phyloP scores from a whole-genome alignment of 2,329 filamentous ascomycete genomes.

The Ophiocordyceps camponoti-saundersi region DNA sequence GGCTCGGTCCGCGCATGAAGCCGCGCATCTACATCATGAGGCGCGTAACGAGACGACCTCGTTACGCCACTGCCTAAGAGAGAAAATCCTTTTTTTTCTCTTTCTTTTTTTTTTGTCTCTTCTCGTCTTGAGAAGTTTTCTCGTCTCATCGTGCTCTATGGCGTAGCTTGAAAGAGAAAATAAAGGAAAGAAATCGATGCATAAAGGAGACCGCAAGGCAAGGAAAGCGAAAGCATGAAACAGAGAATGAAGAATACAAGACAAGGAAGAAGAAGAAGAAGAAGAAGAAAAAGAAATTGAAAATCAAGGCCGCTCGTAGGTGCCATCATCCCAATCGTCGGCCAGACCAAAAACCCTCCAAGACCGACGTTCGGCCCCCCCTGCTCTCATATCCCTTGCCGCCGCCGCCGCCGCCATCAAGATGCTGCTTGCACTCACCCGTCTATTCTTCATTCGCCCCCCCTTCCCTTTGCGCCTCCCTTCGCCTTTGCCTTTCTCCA shows the following conservation, averaged over 20 bases:
- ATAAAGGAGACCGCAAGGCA: not conserved
- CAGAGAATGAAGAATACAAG: not conserved
- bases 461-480: not conserved
- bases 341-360: too few species aligned
- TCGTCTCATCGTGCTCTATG: too few species aligned
- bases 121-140: not conserved
- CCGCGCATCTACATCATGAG: slow-evolving; percentile 35
- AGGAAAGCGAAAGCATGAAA: too few species aligned
- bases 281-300: not conserved
- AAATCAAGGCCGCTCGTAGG: not conserved
- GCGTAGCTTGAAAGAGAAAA: not conserved
- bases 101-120: not conserved
- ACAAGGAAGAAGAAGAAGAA: not conserved
- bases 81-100: too few species aligned
- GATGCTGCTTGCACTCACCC: too few species aligned
- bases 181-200: not conserved
- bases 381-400: too few species aligned
- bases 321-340: not conserved
- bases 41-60: slow-evolving; percentile 7
- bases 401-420: too few species aligned
- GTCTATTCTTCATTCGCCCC: too few species aligned
- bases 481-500: not conserved
- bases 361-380: too few species aligned
- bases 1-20: slow-evolving; percentile 45
- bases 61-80: not conserved